These are phyloP conservation scores for Cylindrotheca closterium DNA, from an alignment of 108 stramenopile genomes.

Conservation along the genomic window DNA sequence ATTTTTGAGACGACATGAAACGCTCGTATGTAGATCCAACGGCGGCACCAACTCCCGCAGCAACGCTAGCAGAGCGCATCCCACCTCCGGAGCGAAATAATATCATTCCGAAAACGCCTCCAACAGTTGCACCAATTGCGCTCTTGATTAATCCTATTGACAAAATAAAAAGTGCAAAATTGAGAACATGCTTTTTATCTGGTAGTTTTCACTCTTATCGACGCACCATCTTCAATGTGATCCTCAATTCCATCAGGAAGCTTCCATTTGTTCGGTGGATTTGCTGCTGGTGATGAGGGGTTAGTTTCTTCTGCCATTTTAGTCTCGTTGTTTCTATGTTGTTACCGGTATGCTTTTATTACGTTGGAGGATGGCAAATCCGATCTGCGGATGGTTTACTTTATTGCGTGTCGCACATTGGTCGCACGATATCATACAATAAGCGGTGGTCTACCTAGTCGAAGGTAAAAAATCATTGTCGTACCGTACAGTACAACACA, in stretches of 20 bases:
- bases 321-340: too few species aligned
- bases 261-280: conserved; percentile 29
- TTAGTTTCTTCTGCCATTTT: conserved; percentile 5
- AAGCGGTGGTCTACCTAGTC: too few species aligned
- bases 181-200: too few species aligned
- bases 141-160: conserved; percentile 34
- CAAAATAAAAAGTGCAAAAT: not conserved
- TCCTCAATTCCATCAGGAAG: conserved; percentile 62
- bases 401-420: too few species aligned
- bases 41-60: conserved; percentile 52
- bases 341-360: too few species aligned
- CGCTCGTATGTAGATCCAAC: conserved; percentile 57
- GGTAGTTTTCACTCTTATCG: too few species aligned
- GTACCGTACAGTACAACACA: too few species aligned
- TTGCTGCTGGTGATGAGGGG: conserved; percentile 1
- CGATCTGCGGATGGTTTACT: too few species aligned
- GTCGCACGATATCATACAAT: too few species aligned
- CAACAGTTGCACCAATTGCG: conserved; percentile 36
- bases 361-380: too few species aligned
- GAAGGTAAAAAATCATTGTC: too few species aligned
- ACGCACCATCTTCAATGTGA: conserved; percentile 49
- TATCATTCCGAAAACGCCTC: conserved; percentile 46
- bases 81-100: conserved; percentile 50
- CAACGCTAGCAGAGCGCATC: conserved; percentile 39
- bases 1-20: too few species aligned